These are phyloP conservation scores for Arabidopsis suecica DNA, from an alignment of 345 rosid genomes.

Conservation along the genomic window DNA sequence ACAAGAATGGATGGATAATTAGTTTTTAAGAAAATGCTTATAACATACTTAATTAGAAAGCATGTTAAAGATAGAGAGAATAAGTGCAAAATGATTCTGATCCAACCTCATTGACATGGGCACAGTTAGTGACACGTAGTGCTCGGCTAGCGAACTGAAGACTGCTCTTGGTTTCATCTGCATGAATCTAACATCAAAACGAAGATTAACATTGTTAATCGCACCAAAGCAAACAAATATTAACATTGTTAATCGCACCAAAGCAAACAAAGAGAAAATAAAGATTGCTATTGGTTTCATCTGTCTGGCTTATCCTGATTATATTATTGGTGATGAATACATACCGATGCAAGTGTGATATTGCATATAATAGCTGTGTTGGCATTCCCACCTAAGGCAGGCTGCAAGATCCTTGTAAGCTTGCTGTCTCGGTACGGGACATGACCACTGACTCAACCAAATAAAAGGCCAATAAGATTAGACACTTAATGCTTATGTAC, in stretches of 20 bases:
- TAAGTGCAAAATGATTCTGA: conserved; percentile 31
- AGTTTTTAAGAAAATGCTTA: neutral
- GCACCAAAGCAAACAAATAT: conserved; percentile 22
- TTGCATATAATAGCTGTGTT: conserved; percentile 98
- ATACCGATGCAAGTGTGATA: conserved; percentile 93
- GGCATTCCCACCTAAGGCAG: conserved; percentile 98
- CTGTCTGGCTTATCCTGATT: conserved; percentile 52
- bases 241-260: conserved; percentile 14
- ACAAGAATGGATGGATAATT: conserved; percentile 13
- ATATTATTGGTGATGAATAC: conserved; percentile 23
- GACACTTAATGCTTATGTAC: neutral
- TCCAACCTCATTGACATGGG: conserved; percentile 89
- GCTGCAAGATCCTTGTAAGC: conserved; percentile 95
- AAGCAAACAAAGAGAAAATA: conserved; percentile 49
- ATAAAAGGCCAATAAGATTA: conserved; percentile 14
- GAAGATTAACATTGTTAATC: conserved; percentile 18
- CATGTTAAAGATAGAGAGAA: conserved; percentile 22
- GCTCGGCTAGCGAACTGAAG: conserved; percentile 98
- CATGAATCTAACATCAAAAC: conserved; percentile 69
- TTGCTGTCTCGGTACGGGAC: conserved; percentile 98
- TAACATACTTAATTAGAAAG: neutral
- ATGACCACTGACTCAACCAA: conserved; percentile 72
- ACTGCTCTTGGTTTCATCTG: conserved; percentile 98
- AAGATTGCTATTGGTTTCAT: conserved; percentile 84
- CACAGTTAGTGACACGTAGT: conserved; percentile 86